Evolutionary conservation across 2,329 filamentous ascomycete species (phyloP).

Genomic region (Macrophomina tecta): DNA sequence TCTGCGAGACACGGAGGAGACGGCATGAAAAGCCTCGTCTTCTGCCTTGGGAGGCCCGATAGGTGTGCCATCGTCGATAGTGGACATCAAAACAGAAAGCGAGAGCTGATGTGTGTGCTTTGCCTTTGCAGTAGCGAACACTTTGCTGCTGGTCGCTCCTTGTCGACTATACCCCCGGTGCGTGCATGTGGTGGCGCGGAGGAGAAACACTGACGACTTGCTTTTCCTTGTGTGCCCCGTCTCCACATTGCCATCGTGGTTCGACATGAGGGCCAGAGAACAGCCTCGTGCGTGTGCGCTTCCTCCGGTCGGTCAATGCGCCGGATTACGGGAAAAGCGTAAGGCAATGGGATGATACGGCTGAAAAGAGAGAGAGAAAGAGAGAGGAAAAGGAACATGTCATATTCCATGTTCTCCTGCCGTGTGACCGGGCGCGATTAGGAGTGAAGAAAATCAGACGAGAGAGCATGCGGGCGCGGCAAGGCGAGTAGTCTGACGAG

Average conservation of each 20-base stretch:
- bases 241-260: slow-evolving; percentile 24
- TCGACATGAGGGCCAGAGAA: slow-evolving; percentile 7
- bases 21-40: not conserved
- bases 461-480: not conserved
- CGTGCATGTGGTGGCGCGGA: slow-evolving; percentile 4
- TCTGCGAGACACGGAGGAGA: not conserved
- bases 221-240: slow-evolving; percentile 9
- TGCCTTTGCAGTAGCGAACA: not conserved
- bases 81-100: not conserved
- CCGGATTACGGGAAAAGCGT: not conserved
- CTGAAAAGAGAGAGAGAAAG: not conserved
- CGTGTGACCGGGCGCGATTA: slow-evolving; percentile 4
- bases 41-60: not conserved
- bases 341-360: not conserved
- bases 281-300: slow-evolving; percentile 9
- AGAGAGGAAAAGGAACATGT: slow-evolving; percentile 8
- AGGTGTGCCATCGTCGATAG: not conserved
- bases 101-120: not conserved
- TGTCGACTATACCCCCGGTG: not conserved
- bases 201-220: slow-evolving; percentile 9
- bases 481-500: slow-evolving; percentile 11
- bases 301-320: slow-evolving; percentile 11
- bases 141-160: not conserved
- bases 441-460: slow-evolving; percentile 9
- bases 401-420: slow-evolving; percentile 1